These are phyloP conservation scores for Penicillium macrosclerotiorum DNA, from an alignment of 495 filamentous ascomycete species.

Conservation along the genomic window DNA sequence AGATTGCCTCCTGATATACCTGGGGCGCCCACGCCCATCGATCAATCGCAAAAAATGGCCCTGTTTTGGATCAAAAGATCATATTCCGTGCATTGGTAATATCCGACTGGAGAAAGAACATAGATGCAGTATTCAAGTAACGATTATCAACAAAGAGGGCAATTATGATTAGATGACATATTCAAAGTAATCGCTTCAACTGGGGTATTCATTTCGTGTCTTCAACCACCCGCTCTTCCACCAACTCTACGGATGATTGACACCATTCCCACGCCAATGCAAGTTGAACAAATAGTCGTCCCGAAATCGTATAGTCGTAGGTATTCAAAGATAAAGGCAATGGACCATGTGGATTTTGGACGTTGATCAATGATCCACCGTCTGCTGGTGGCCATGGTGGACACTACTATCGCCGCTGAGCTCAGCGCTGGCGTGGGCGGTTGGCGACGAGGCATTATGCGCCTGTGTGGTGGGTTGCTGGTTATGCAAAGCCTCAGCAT, in stretches of 20 bases:
- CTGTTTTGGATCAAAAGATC: no score
- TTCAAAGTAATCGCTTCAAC: no score
- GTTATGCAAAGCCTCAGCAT: constrained; percentile 23
- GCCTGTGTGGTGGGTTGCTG: constrained; percentile 15
- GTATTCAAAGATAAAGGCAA: no score
- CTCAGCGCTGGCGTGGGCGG: constrained; percentile 9
- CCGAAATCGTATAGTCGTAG: background rate
- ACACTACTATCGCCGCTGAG: constrained; percentile 8
- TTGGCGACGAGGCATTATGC: constrained; percentile 13
- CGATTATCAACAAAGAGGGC: no score
- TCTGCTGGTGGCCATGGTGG: background rate
- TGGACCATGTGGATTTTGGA: background rate
- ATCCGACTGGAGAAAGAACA: no score
- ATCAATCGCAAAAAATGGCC: background rate
- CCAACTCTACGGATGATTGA: no score
- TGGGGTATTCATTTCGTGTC: background rate
- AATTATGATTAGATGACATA: background rate
- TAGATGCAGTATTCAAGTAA: no score
- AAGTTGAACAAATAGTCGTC: background rate
- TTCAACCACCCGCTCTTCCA: background rate
- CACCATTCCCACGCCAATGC: background rate
- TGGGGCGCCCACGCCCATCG: constrained; percentile 1
- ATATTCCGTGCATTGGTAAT: no score
- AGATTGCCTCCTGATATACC: constrained; percentile 21
- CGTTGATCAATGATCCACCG: constrained; percentile 2